These are phyloP conservation scores for Karstenula rhodostoma DNA, from an alignment of 2,329 filamentous ascomycete species.

Conservation along the genomic window DNA sequence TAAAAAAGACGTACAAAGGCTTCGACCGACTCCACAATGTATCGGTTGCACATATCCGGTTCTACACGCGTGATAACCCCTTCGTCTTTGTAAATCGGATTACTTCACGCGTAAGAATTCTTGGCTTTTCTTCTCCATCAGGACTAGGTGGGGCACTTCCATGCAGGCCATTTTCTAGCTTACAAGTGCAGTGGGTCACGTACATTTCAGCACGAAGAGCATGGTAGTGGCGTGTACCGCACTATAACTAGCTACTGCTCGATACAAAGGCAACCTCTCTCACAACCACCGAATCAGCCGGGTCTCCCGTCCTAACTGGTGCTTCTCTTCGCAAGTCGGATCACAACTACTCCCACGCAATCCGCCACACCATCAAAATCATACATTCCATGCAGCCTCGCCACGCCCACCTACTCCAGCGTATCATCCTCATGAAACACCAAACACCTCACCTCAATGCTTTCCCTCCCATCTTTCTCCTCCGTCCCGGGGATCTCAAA, in stretches of 20 bases:
- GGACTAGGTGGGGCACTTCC: neutral
- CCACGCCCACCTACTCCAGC: slow-evolving; percentile 24
- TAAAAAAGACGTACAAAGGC: neutral
- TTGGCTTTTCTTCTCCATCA: slow-evolving; percentile 3
- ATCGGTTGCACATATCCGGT: too few species aligned
- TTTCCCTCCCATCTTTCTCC: slow-evolving; percentile 38
- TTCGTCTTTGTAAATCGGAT: too few species aligned
- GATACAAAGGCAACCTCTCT: neutral
- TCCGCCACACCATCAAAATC: neutral
- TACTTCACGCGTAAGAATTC: neutral
- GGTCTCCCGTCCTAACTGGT: neutral
- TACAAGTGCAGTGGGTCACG: neutral
- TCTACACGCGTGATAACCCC: too few species aligned
- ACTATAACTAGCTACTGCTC: too few species aligned
- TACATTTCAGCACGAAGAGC: neutral
- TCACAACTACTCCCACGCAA: neutral
- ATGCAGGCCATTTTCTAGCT: neutral
- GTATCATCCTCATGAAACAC: slow-evolving; percentile 46
- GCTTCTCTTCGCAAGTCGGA: neutral
- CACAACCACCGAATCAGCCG: neutral
- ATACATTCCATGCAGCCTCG: neutral
- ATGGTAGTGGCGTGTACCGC: neutral
- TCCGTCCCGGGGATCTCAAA: slow-evolving; percentile 40
- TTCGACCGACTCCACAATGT: too few species aligned
- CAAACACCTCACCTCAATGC: slow-evolving; percentile 46